A percentile compares a stretch with the other conserved stretches of the same genome.
phyloP scores from a whole-genome alignment of 306 rosid species.

The Calophaca sinica region DNA sequence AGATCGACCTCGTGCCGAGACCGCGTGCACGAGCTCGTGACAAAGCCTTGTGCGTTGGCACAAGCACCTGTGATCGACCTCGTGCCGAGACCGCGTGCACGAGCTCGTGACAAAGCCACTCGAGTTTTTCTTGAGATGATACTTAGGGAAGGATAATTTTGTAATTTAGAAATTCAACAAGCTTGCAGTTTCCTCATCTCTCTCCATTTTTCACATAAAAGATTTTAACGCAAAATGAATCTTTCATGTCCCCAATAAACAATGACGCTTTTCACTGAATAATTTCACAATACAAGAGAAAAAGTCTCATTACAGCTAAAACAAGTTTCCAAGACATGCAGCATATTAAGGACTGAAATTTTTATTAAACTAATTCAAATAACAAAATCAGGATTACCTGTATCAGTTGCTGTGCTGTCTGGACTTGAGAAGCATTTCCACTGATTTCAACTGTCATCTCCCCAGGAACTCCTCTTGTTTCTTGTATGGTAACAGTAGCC shows the following conservation, averaged over 20 bases:
- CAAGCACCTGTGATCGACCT: too few relatives aligned
- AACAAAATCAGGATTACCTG: constrained; percentile 65
- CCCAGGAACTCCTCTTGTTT: constrained; percentile 96
- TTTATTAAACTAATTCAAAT: constrained; percentile 6
- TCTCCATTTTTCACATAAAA: constrained; percentile 10
- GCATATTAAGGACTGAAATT: constrained; percentile 5
- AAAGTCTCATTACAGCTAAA: not conserved
- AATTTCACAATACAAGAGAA: constrained; percentile 7
- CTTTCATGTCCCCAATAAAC: constrained; percentile 10
- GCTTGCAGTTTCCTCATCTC: constrained; percentile 14
- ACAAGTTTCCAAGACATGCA: constrained; percentile 18
- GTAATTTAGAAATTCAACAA: constrained; percentile 19
- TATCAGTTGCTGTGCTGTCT: constrained; percentile 94
- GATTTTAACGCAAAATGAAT: constrained; percentile 24
- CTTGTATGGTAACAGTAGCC: constrained; percentile 94
- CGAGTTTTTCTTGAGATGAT: constrained; percentile 17
- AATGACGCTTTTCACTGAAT: constrained; percentile 23
- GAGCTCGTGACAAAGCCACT: too few relatives aligned
- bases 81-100: too few relatives aligned
- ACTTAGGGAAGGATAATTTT: constrained; percentile 1
- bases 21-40: too few relatives aligned
- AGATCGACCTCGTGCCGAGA: too few relatives aligned
- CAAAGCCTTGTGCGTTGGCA: too few relatives aligned
- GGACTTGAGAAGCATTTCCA: constrained; percentile 94
- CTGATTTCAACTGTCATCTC: constrained; percentile 99